phyloP scores from a whole-genome alignment of 163 green algal species.

The Scenedesmus sp. region DNA sequence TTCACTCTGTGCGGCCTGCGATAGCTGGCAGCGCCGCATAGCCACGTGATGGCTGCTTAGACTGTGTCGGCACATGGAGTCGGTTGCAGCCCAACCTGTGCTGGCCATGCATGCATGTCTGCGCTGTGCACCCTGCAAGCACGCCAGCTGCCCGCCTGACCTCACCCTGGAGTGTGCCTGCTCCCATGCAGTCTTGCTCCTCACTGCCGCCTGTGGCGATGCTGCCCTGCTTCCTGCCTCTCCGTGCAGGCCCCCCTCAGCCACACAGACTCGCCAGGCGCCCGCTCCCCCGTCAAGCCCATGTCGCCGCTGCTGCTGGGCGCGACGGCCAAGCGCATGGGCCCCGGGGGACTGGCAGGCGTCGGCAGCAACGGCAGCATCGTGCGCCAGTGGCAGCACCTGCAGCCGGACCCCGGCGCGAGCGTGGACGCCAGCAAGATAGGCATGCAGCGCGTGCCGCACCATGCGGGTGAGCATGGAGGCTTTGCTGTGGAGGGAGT shows the following conservation, averaged over 20 bases:
- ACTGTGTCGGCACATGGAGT: too few species aligned
- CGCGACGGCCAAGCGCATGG: not conserved
- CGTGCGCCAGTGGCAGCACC: conserved; percentile 52
- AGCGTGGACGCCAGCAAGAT: conserved; percentile 48
- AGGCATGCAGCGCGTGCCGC: conserved; percentile 35
- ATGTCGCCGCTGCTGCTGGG: conserved; percentile 29
- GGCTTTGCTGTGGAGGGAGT: not conserved
- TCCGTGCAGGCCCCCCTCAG: not conserved
- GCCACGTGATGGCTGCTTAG: too few species aligned
- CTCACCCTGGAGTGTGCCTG: too few species aligned
- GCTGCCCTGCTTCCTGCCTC: not conserved
- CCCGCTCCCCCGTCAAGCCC: not conserved
- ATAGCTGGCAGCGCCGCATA: too few species aligned
- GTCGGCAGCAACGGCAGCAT: conserved; percentile 12
- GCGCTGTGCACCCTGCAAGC: not conserved
- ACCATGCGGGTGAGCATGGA: conserved; percentile 41
- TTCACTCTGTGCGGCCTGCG: too few species aligned
- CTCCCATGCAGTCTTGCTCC: too few species aligned
- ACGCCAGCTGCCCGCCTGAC: too few species aligned
- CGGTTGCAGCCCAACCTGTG: too few species aligned
- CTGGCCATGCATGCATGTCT: too few species aligned
- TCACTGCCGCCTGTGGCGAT: too few species aligned
- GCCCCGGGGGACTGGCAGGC: not conserved
- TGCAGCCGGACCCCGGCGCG: conserved; percentile 59
- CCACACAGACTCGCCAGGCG: not conserved